Percentiles rank a stretch among this genome's conserved stretches.
These are phyloP conservation scores for Alternaria solani DNA, from an alignment of 2,329 filamentous ascomycete genomes.

Conservation along the genomic window DNA sequence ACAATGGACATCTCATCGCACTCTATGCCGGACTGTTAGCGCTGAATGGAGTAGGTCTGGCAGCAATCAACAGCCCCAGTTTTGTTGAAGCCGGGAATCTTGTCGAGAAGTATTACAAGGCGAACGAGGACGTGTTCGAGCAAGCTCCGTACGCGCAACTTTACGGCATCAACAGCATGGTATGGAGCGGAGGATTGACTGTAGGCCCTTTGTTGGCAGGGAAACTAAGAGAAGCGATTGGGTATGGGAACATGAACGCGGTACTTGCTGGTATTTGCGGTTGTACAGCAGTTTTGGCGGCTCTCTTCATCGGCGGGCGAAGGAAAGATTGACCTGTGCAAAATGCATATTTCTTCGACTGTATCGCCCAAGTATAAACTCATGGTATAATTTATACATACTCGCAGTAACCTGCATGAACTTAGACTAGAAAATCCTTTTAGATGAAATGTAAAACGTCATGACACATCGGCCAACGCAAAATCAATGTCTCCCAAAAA, in stretches of 20 bases:
- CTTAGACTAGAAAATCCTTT: neutral
- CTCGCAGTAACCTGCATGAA: neutral
- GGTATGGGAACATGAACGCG: constrained; percentile 67
- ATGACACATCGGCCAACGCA: no score
- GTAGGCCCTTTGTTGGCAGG: constrained; percentile 67
- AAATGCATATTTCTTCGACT: neutral
- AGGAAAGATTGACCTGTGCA: neutral
- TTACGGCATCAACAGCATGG: constrained; percentile 70
- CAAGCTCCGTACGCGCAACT: constrained; percentile 70
- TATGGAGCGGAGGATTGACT: constrained; percentile 67
- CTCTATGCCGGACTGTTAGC: constrained; percentile 58
- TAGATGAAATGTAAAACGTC: neutral
- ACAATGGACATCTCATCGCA: constrained; percentile 47
- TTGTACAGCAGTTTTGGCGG: constrained; percentile 55
- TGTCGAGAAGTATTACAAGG: constrained; percentile 63
- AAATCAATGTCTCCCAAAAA: no score
- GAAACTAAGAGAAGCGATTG: constrained; percentile 58
- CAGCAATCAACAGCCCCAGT: constrained; percentile 61
- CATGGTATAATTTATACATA: neutral
- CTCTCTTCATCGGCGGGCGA: constrained; percentile 54
- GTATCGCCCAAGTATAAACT: neutral
- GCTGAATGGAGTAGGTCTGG: constrained; percentile 61
- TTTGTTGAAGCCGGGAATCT: constrained; percentile 66
- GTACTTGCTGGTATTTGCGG: constrained; percentile 58
- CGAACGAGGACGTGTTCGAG: constrained; percentile 64